Percentiles rank a stretch among this genome's conserved stretches.
Conservation (phyloP, 2,329 filamentous ascomycete genomes). For the Ceratocystis smalleyi region DNA sequence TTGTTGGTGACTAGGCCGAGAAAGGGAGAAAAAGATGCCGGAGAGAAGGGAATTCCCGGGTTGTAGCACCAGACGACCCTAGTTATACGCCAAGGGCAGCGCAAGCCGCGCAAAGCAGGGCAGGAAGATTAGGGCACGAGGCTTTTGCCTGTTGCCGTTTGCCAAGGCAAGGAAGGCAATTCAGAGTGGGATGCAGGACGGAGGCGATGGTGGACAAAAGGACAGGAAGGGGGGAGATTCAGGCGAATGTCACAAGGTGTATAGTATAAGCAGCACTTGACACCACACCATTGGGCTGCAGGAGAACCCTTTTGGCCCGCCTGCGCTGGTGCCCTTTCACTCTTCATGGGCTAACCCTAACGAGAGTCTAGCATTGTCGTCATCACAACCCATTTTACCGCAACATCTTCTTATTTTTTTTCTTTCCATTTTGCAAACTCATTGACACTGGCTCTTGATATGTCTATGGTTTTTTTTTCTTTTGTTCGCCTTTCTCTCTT, state of each 20-base stretch:
- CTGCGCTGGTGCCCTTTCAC: too few species aligned
- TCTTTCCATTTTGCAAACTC: not conserved
- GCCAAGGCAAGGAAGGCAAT: too few species aligned
- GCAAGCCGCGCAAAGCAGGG: not conserved
- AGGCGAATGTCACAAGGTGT: not conserved
- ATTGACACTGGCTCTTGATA: not conserved
- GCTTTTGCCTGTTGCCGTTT: not conserved
- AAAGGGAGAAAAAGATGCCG: not conserved
- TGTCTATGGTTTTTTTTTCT: not conserved
- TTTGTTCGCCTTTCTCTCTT: not conserved
- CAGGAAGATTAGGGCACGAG: not conserved
- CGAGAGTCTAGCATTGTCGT: not conserved
- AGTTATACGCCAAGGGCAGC: not conserved
- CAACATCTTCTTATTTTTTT: not conserved
- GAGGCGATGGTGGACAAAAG: too few species aligned
- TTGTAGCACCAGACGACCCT: not conserved
- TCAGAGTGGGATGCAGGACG: not conserved
- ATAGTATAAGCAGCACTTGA: not conserved
- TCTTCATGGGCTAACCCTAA: not conserved
- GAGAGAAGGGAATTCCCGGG: slow-evolving; percentile 4
- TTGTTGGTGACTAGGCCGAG: not conserved
- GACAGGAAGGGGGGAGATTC: not conserved
- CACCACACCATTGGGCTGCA: not conserved
- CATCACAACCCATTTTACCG: not conserved
- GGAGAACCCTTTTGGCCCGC: not conserved